Base-by-base conservation (phyloP, 2,329 filamentous ascomycete species). In the Diaporthe batatas region DNA sequence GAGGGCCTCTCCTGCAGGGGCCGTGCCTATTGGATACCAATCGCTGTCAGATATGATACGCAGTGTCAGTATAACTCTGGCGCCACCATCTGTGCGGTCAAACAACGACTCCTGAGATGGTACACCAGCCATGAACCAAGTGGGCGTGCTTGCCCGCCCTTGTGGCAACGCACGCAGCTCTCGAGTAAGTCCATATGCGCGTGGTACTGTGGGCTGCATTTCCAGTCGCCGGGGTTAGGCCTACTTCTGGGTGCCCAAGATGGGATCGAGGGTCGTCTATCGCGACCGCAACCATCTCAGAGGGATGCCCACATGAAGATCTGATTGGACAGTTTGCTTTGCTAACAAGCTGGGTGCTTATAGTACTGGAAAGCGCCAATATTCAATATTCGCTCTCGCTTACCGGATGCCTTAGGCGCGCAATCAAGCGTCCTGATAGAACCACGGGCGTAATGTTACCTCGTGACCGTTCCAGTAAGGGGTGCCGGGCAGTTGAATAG, bases 401-500 rank as follows among this genome's bases (percentile, higher is more conserved):
- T 67, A 67, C 62, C 62, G 23, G 11, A 12, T 39, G 32, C 29
- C 47, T 29, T 6, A 10, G 10, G 11, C 34, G 11, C 34, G 8
- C 55, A 29, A 32, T 70, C 44, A 47, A 12, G 70, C 57, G 25
- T 58, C 74, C 68, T 70, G 70, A 32, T 68, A 86, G 73, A 86
- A 85, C 85, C 85, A 87, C 29, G 85, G 85, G 75, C 69, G 71
- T 68, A 72, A 76, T 62, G 29, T 68, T 57, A 79, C 77, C 71
- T 82, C 79, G 62, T 76, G 75, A 75, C 32, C 82, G 18, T 79
- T 82, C 55, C 25, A 42, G 78, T 91, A 91, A 70, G 76, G 77
- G 68, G 84, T 82, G 21, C 87, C 89, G 16, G 92, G 92, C 74
- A 86, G 82, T 77, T 85, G 79, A 84, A 94, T 92, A 0, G 92